Evolutionary conservation across 345 rosid genomes (phyloP).

Genomic region (Rhodomyrtus tomentosa): DNA sequence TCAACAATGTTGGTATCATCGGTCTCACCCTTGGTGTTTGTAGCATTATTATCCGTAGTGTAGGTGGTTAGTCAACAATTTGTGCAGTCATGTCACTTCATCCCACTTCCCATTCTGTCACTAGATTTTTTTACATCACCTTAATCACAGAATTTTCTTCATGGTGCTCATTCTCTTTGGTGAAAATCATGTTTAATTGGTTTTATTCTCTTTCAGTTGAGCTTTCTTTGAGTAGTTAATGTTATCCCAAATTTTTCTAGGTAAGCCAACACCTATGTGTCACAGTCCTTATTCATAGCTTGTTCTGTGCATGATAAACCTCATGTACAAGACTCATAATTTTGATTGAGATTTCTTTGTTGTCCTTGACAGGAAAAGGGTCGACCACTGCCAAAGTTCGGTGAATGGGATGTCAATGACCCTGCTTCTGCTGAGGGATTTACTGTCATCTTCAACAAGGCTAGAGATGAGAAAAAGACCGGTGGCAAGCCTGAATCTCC

Average conservation of each 20-base stretch:
- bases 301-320: neutral
- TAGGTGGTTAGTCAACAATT: neutral
- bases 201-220: neutral
- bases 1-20: neutral
- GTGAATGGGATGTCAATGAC: constrained; percentile 91
- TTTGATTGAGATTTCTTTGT: neutral
- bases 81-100: neutral
- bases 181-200: neutral
- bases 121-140: neutral
- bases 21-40: neutral
- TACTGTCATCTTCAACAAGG: constrained; percentile 83
- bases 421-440: constrained; percentile 91
- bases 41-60: neutral
- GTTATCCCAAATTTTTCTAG: neutral
- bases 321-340: neutral
- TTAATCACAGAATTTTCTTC: neutral
- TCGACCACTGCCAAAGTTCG: constrained; percentile 80
- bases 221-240: neutral
- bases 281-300: neutral
- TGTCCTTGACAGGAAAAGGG: constrained; percentile 45
- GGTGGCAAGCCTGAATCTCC: constrained; percentile 67
- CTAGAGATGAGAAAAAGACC: constrained; percentile 85
- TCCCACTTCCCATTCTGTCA: neutral
- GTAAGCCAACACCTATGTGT: neutral
- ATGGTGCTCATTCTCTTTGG: neutral